Conservation (phyloP, 2,329 filamentous ascomycete species). For the Diaporthe batatas region DNA sequence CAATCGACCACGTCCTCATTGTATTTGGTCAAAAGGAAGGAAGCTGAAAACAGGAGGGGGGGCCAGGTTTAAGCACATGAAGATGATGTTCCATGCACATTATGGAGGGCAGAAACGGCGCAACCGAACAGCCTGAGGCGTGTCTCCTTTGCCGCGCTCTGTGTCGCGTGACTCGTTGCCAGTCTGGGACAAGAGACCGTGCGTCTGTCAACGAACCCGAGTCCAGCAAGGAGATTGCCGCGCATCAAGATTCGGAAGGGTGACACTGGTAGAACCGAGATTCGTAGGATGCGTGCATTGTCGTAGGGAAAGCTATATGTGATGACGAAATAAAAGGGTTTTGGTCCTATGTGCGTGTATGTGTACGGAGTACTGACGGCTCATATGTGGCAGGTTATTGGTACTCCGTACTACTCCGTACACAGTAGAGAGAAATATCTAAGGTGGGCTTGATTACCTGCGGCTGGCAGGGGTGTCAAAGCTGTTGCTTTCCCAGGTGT, state of each 20-base stretch:
- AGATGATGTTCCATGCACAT: neutral
- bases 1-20: neutral
- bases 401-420: too few species aligned
- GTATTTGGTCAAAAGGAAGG: neutral
- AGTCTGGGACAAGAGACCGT: neutral
- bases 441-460: neutral
- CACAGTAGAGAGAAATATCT: neutral
- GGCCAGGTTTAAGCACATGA: too few species aligned
- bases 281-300: slow-evolving; percentile 18
- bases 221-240: slow-evolving; percentile 16
- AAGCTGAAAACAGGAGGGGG: too few species aligned
- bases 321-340: neutral
- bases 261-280: slow-evolving; percentile 25
- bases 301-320: neutral
- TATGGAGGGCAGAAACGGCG: neutral
- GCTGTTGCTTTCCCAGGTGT: neutral
- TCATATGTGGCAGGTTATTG: slow-evolving; percentile 4
- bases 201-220: neutral
- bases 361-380: neutral
- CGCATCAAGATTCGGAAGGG: neutral
- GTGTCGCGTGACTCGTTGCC: slow-evolving; percentile 14
- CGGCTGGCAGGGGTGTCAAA: neutral
- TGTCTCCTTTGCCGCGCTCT: neutral
- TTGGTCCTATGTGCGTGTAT: neutral
- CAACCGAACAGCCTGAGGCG: neutral